Percentiles rank a stretch among this genome's conserved stretches.
These are phyloP conservation scores for Scheffersomyces titani DNA, from an alignment of 1,139 yeast genomes.

Conservation along the genomic window DNA sequence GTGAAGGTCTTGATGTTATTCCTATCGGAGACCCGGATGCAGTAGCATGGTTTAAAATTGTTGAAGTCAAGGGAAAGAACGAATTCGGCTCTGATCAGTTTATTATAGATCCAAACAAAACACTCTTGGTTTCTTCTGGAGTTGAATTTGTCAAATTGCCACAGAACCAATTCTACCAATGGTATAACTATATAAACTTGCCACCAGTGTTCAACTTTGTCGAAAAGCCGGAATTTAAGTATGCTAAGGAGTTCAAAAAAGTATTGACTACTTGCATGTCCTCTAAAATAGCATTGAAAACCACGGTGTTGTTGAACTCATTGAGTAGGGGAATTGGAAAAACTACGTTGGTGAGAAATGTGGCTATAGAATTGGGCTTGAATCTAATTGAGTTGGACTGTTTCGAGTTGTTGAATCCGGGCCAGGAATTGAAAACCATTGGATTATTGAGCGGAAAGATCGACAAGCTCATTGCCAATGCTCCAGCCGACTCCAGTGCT, in stretches of 20 bases:
- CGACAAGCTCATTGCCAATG: slow-evolving; percentile 48
- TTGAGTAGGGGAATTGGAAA: slow-evolving; percentile 81
- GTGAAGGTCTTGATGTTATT: slow-evolving; percentile 34
- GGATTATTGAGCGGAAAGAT: slow-evolving; percentile 77
- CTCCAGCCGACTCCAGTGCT: slow-evolving; percentile 16
- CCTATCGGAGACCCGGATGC: slow-evolving; percentile 70
- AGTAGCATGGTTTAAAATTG: slow-evolving; percentile 82
- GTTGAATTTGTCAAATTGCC: slow-evolving; percentile 44
- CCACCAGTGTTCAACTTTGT: slow-evolving; percentile 43
- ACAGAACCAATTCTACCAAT: slow-evolving; percentile 33
- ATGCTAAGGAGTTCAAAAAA: slow-evolving; percentile 54
- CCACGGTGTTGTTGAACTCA: slow-evolving; percentile 69
- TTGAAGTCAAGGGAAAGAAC: slow-evolving; percentile 36
- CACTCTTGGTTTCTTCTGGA: slow-evolving; percentile 72
- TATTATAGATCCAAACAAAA: slow-evolving; percentile 62
- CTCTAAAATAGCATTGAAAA: slow-evolving; percentile 46
- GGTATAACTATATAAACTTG: slow-evolving; percentile 43
- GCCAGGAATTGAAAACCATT: slow-evolving; percentile 76
- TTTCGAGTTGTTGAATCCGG: slow-evolving; percentile 58
- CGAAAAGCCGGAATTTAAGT: slow-evolving; percentile 34
- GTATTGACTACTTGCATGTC: slow-evolving; percentile 47
- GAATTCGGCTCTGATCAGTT: slow-evolving; percentile 44
- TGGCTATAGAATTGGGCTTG: slow-evolving; percentile 62
- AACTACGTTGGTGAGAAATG: slow-evolving; percentile 56
- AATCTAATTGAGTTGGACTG: slow-evolving; percentile 75